These are phyloP conservation scores for Naumovozyma baii DNA, from an alignment of 805 yeast genomes.

Conservation along the genomic window DNA sequence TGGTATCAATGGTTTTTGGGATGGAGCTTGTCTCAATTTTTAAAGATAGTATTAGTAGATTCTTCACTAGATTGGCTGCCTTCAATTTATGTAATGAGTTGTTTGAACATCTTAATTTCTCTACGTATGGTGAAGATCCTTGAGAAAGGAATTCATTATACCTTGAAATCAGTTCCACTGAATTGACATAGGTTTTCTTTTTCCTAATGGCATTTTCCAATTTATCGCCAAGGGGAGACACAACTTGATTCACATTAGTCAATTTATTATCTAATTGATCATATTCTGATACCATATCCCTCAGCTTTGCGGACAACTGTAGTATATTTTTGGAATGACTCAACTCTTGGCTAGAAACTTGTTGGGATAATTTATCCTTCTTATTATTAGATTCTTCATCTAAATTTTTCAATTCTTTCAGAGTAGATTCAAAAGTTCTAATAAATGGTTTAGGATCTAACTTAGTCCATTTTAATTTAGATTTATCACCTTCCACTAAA, in stretches of 20 bases:
- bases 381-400: conserved; percentile 44
- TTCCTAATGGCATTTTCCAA: conserved; percentile 59
- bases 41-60: conserved; percentile 52
- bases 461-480: conserved; percentile 12
- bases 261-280: conserved; percentile 23
- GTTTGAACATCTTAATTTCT: conserved; percentile 40
- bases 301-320: conserved; percentile 23
- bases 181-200: conserved; percentile 61
- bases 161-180: conserved; percentile 63
- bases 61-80: conserved; percentile 62
- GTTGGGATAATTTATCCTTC: conserved; percentile 43
- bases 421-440: conserved; percentile 80
- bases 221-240: conserved; percentile 62
- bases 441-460: conserved; percentile 92
- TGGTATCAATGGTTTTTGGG: conserved; percentile 33
- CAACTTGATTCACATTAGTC: conserved; percentile 44
- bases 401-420: conserved; percentile 58
- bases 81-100: conserved; percentile 42
- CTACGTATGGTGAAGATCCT: conserved; percentile 44
- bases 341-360: conserved; percentile 52
- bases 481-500: conserved; percentile 2
- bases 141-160: conserved; percentile 61
- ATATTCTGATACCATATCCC: conserved; percentile 15
- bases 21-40: conserved; percentile 51
- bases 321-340: conserved; percentile 61